A percentile compares a stretch with the other conserved stretches of the same genome.
Evolutionary conservation across 805 yeast genomes (phyloP).

Genomic region (Saturnispora mendoncae): DNA sequence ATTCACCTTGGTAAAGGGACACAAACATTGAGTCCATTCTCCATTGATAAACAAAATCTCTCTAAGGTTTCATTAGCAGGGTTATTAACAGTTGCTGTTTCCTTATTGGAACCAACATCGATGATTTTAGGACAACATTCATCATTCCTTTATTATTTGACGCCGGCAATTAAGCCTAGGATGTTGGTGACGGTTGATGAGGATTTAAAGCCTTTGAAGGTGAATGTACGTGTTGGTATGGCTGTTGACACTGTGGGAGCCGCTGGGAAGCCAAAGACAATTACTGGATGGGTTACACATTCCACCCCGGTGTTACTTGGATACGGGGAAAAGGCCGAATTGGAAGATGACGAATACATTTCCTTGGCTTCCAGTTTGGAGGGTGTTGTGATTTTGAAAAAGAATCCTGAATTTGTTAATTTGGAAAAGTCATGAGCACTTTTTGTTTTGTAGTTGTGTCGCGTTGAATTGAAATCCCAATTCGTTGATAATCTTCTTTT

Average conservation of each 20-base stretch:
- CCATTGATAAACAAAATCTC: conserved; percentile 76
- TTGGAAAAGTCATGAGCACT: neutral
- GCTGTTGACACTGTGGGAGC: conserved; percentile 98
- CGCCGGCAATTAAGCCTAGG: conserved; percentile 87
- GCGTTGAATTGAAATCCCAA: neutral
- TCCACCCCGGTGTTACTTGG: conserved; percentile 92
- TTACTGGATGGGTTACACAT: conserved; percentile 99
- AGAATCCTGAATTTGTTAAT: conserved; percentile 73
- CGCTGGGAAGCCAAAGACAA: conserved; percentile 98
- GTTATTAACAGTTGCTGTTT: conserved; percentile 71
- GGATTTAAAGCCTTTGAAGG: conserved; percentile 82
- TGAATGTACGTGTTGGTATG: conserved; percentile 95
- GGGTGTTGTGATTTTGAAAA: conserved; percentile 86
- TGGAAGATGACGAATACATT: conserved; percentile 89
- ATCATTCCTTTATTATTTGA: conserved; percentile 72
- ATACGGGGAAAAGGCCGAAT: conserved; percentile 92
- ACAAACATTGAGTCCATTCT: conserved; percentile 78
- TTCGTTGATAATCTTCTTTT: neutral
- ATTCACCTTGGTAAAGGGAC: conserved; percentile 96
- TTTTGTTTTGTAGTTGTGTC: neutral
- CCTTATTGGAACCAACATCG: conserved; percentile 75
- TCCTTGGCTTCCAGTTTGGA: conserved; percentile 76
- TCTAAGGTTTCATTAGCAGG: conserved; percentile 89
- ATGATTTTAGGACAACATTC: conserved; percentile 72
- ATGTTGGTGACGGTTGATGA: conserved; percentile 91